Evolutionary conservation across 805 yeast genomes (phyloP), one percentile per base, ranked within the genome.

Genomic region (Pichia insulana): DNA sequence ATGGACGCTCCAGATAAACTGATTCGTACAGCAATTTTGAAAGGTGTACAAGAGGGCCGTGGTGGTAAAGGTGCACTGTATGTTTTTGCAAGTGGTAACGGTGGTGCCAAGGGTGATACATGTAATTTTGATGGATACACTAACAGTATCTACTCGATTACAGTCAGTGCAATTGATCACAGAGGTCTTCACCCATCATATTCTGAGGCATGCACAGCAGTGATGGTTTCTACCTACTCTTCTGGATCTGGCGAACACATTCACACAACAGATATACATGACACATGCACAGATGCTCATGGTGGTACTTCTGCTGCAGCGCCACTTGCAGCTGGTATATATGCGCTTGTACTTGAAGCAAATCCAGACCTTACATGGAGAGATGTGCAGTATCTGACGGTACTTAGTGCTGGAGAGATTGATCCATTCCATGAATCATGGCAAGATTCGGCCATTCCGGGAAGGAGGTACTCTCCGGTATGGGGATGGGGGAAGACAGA

Each of bases 261-360:
- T 44, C 89, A 84, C 56, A 84, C 97, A 7, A 83, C 96, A 2
- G 95, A 85, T 58, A 71, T 85, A 34, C 69, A 78, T 39, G 71
- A 73, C 7, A 62, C 66, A 50, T 92, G 98, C 61, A 67, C 94
- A 2, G 71, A 71, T 31, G 61, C 52, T 20, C 98, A 92, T 61
- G 96, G 97, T 10, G 98, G 98, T 17, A 92, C 98, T 0, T 90
- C 97, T 18, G 98, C 98, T 0, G 97, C 98, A 13, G 98, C 98
- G 0, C 98, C 98, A 0, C 70, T 92, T 43, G 97, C 97, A 0
- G 97, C 97, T 0, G 98, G 97, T n/a, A 73, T 92, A 1, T 87
- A 84, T 58, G 76, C 97, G 0, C 67, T 92, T 40, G 85, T 85
- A 2, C 67, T 92, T 39, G 79, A 81, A 52, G 88, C 82, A 3